phyloP scores from a whole-genome alignment of 2,329 filamentous ascomycete genomes.

The Chaetothyriales sp. region DNA sequence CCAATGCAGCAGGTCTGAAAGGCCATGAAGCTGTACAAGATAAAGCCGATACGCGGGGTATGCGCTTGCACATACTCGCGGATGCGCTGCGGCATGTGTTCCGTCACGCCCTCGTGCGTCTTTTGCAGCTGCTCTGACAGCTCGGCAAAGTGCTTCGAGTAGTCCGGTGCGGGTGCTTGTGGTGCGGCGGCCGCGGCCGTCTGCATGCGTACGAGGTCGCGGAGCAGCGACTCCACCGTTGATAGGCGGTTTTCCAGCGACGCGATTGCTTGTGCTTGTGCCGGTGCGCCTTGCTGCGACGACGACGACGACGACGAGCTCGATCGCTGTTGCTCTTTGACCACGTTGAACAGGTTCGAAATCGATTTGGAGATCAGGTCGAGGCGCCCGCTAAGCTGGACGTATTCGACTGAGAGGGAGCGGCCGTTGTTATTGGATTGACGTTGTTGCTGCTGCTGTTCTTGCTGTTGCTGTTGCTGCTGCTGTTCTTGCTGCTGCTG shows the following conservation, averaged over 20 bases:
- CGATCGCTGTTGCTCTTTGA: conserved; percentile 31
- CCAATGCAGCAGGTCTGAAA: conserved; percentile 59
- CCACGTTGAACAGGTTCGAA: conserved; percentile 32
- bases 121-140: conserved; percentile 41
- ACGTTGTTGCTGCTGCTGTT: conserved; percentile 1
- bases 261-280: conserved; percentile 23
- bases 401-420: conserved; percentile 50
- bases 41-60: conserved; percentile 44
- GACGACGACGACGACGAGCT: conserved; percentile 36
- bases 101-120: conserved; percentile 39
- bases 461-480: too few relatives aligned
- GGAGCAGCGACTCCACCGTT: conserved; percentile 39
- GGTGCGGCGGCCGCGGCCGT: conserved; percentile 1
- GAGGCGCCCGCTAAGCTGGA: conserved; percentile 70
- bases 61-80: conserved; percentile 16
- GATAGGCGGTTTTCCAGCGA: conserved; percentile 36
- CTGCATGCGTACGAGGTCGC: conserved; percentile 40
- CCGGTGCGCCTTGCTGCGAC: conserved; percentile 28
- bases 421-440: conserved; percentile 31
- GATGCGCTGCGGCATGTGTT: conserved; percentile 33
- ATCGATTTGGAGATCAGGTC: conserved; percentile 49
- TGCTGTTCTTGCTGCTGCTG: conserved; percentile 18
- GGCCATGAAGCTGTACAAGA: conserved; percentile 58
- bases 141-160: conserved; percentile 39
- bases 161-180: conserved; percentile 27